A percentile compares a stretch with the other conserved stretches of the same genome.
Conservation (phyloP, 2,329 filamentous ascomycete species). For the Talaromyces sp. region DNA sequence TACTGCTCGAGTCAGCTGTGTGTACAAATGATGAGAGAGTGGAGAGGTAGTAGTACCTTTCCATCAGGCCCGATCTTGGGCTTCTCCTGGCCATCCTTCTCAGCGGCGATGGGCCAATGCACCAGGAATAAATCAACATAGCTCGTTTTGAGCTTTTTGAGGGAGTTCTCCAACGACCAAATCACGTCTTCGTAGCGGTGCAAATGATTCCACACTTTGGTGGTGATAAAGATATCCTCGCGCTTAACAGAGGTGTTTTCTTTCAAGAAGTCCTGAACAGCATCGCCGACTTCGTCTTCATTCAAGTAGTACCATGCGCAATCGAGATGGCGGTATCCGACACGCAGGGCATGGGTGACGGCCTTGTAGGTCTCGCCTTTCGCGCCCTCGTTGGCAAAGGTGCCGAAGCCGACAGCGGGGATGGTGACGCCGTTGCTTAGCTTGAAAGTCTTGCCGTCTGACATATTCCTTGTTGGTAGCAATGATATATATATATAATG, state of each 20-base stretch:
- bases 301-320: slow-evolving; percentile 57
- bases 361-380: slow-evolving; percentile 58
- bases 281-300: slow-evolving; percentile 53
- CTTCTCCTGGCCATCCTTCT: slow-evolving; percentile 48
- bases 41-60: slow-evolving; percentile 38
- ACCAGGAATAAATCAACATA: slow-evolving; percentile 69
- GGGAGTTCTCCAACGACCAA: slow-evolving; percentile 57
- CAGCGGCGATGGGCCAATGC: slow-evolving; percentile 51
- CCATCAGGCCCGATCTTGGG: slow-evolving; percentile 52
- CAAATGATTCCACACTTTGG: slow-evolving; percentile 55
- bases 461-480: slow-evolving; percentile 46
- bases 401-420: slow-evolving; percentile 63
- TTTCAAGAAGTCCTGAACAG: slow-evolving; percentile 54
- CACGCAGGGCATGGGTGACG: slow-evolving; percentile 48
- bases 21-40: background rate
- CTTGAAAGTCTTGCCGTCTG: slow-evolving; percentile 51
- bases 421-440: slow-evolving; percentile 60
- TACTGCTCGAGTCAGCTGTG: slow-evolving; percentile 38
- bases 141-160: slow-evolving; percentile 64
- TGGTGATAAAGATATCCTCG: slow-evolving; percentile 51
- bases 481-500: background rate
- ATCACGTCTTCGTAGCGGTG: slow-evolving; percentile 47
- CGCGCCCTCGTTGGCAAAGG: slow-evolving; percentile 64
- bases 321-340: slow-evolving; percentile 55
- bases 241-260: slow-evolving; percentile 48